Conservation (phyloP, 331 rosid genomes). For the Pyracantha coccinea region DNA sequence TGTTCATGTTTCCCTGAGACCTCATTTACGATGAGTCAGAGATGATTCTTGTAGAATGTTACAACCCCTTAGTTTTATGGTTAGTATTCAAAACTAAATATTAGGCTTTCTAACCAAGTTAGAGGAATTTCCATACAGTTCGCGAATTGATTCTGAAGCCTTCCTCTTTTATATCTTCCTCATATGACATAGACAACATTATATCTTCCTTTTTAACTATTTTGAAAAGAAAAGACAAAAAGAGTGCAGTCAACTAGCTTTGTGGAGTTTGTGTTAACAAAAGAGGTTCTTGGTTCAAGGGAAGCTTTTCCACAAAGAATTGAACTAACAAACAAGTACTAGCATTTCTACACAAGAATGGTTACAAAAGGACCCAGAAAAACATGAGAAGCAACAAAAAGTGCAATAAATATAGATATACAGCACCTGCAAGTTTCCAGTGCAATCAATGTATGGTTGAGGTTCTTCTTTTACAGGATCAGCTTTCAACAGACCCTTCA, state of each 20-base stretch:
- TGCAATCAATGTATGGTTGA: conserved; percentile 88
- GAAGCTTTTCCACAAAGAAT: not conserved
- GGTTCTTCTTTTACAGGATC: conserved; percentile 96
- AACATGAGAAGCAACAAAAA: not conserved
- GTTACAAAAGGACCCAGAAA: not conserved
- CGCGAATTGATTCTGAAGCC: not conserved
- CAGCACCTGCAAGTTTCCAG: conserved; percentile 91
- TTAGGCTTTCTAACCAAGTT: not conserved
- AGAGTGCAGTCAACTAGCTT: not conserved
- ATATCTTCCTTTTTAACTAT: not conserved
- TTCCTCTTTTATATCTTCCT: not conserved
- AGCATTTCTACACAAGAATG: not conserved
- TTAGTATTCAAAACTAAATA: not conserved
- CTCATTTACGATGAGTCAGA: too few relatives aligned
- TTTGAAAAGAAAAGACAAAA: not conserved
- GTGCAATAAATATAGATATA: conserved; percentile 2
- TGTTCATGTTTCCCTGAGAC: too few relatives aligned
- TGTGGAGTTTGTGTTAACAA: not conserved
- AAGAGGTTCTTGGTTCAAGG: not conserved
- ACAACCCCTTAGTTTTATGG: not conserved
- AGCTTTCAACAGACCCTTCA: conserved; percentile 91
- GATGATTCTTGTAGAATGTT: not conserved
- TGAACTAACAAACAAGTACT: not conserved
- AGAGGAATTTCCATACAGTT: not conserved
- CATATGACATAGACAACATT: not conserved